Evolutionary conservation across 768 basidiomycete genomes (phyloP).

Genomic region (Lentinula sp.): DNA sequence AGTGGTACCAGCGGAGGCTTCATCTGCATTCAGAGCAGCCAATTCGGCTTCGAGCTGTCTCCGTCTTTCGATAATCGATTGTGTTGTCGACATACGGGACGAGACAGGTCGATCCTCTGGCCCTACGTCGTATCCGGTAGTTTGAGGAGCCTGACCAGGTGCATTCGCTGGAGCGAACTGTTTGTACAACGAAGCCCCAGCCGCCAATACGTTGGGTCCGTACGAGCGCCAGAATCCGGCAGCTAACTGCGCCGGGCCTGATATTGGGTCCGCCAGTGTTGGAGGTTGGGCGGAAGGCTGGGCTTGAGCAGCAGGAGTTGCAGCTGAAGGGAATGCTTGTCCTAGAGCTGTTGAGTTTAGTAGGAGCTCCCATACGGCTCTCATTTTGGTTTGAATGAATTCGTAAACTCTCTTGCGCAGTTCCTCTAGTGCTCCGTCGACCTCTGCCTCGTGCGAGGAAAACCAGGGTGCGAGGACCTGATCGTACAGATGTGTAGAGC

Average conservation of each 20-base stretch:
- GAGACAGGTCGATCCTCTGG: constrained; percentile 9
- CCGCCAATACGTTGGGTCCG: constrained; percentile 65
- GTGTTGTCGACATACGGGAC: constrained; percentile 14
- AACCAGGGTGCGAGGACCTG: constrained; percentile 81
- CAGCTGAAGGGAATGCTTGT: constrained; percentile 23
- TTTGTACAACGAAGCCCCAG: constrained; percentile 56
- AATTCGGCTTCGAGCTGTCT: constrained; percentile 54
- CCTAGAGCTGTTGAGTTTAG: constrained; percentile 33
- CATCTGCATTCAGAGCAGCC: constrained; percentile 32
- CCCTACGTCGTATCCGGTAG: constrained; percentile 1
- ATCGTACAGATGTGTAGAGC: constrained; percentile 80
- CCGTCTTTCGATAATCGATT: constrained; percentile 36
- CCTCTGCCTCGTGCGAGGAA: constrained; percentile 72
- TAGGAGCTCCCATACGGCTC: constrained; percentile 62
- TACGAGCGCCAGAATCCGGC: constrained; percentile 73
- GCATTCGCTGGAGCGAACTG: constrained; percentile 41
- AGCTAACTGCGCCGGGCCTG: constrained; percentile 61
- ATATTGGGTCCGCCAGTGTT: constrained; percentile 43
- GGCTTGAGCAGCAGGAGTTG: neutral
- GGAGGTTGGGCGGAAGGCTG: constrained; percentile 23
- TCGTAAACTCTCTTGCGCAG: constrained; percentile 52
- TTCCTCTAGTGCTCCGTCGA: constrained; percentile 73
- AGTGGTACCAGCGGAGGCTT: constrained; percentile 16
- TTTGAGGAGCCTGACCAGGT: constrained; percentile 7
- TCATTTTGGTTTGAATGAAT: constrained; percentile 59